These are phyloP conservation scores for Barnettozyma pratensis DNA, from an alignment of 805 yeast species.

Conservation along the genomic window DNA sequence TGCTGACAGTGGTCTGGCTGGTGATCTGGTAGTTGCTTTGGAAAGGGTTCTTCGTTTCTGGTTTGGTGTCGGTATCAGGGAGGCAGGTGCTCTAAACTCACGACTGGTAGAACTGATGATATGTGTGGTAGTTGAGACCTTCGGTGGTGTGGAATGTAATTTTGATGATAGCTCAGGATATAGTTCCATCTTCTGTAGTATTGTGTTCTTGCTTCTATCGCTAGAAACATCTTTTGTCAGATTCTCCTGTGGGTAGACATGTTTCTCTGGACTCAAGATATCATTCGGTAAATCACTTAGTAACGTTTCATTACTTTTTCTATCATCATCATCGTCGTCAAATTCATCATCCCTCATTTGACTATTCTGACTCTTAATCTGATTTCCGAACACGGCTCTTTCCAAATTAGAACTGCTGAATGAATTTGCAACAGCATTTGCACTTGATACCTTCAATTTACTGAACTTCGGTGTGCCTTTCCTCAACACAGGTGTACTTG, in stretches of 20 bases:
- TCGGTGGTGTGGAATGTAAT: neutral
- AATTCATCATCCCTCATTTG: conserved; percentile 1
- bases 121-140: neutral
- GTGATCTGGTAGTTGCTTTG: neutral
- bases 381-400: conserved; percentile 4
- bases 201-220: neutral
- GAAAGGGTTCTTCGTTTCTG: neutral
- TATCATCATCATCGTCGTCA: conserved; percentile 8
- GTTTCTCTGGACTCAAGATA: conserved; percentile 24
- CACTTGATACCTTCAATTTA: neutral
- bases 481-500: conserved; percentile 18
- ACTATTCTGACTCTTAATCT: neutral
- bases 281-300: conserved; percentile 21
- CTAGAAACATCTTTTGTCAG: conserved; percentile 1
- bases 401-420: conserved; percentile 6
- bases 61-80: neutral
- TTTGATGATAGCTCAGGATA: conserved; percentile 1
- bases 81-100: too few species aligned
- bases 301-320: conserved; percentile 14
- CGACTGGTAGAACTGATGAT: neutral
- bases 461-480: conserved; percentile 20
- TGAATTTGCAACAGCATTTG: conserved; percentile 6
- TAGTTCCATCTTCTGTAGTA: conserved; percentile 5
- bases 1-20: neutral
- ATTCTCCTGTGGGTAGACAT: conserved; percentile 17